Conservation (phyloP, 1,284 basidiomycete species). For the Hortiboletus rubellus region DNA sequence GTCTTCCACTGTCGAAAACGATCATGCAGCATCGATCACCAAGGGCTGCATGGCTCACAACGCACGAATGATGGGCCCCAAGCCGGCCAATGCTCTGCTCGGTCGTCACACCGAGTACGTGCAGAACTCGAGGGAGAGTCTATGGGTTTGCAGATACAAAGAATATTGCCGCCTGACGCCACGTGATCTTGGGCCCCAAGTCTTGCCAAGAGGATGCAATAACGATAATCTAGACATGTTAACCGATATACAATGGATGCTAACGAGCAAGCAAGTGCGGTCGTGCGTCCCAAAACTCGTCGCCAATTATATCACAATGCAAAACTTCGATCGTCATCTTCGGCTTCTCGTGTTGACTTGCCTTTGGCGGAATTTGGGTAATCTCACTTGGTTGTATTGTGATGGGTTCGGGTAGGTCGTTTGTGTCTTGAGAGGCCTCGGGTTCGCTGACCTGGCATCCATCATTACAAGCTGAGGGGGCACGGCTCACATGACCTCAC, state of each 20-base stretch:
- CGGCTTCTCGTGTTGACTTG: slow-evolving; percentile 38
- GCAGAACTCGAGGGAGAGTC: no score
- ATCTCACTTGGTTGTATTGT: background rate
- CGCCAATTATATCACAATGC: slow-evolving; percentile 84
- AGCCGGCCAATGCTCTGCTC: no score
- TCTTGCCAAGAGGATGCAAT: no score
- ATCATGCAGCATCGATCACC: no score
- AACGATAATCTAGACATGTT: background rate
- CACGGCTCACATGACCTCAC: slow-evolving; percentile 7
- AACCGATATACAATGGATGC: background rate
- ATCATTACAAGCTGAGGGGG: background rate
- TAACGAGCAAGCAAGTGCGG: slow-evolving; percentile 46
- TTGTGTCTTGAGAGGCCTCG: background rate
- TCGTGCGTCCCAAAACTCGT: slow-evolving; percentile 73
- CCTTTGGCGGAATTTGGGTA: slow-evolving; percentile 10
- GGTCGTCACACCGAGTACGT: no score
- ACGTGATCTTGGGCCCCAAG: no score
- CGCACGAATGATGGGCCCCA: no score
- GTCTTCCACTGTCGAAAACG: no score
- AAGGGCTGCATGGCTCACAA: no score
- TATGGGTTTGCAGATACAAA: no score
- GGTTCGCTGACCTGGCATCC: slow-evolving; percentile 9
- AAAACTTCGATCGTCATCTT: slow-evolving; percentile 52
- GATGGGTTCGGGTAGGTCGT: background rate
- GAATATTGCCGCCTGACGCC: no score